Base-by-base conservation (phyloP, 2,329 filamentous ascomycete genomes). In the Colletotrichum sp. region DNA sequence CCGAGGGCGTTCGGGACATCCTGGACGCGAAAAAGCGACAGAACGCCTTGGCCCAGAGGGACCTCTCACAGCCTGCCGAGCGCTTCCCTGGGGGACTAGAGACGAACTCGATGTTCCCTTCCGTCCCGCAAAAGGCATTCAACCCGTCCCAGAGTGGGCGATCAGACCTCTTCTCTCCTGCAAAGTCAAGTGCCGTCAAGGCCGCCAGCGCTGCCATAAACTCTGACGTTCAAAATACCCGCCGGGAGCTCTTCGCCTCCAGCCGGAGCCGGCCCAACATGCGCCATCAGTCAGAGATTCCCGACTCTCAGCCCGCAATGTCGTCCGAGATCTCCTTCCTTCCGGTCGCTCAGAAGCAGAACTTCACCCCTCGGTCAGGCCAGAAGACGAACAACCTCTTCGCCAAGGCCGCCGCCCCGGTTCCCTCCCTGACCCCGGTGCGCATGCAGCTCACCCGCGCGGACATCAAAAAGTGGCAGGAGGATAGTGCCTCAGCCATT, bases 311-410 rank as follows among this genome's bases (percentile, higher is more conserved):
- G 36, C 80, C 83, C 1, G 80, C 80, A 6, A 84, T 84, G 5
- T 82, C 84, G 1, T 84, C 86, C n/a, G 81, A 79, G 18, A 69
- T 82, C 10, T 66, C 78, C 1, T 82, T 83, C 71, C 83, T 85
- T 0, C 80, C 84, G 3, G 84, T 89, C 9, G 81, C 85, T 28
- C 88, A 90, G 79, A 89, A 89, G 80, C 82, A 82, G 69, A 87
- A 89, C 79, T 90, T 90, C 66, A 88, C 87, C 0, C 89, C 89
- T 2, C 85, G 81, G 5, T 83, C 82, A 2, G 81, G 84, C 34
- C 83, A 84, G 26, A 79, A 82, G 8, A 81, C 80, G 8, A 78
- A 83, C 4, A 82, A 83, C 30, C 85, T 89, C 62, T 89, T 89
- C 77, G 83, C 82, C 44, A 81, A 80, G 8, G 81, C 83, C 7